A percentile compares a stretch with the other conserved stretches of the same genome.
These are phyloP conservation scores for Chondrostereum purpureum DNA, from an alignment of 1,284 basidiomycete species.

Conservation along the genomic window DNA sequence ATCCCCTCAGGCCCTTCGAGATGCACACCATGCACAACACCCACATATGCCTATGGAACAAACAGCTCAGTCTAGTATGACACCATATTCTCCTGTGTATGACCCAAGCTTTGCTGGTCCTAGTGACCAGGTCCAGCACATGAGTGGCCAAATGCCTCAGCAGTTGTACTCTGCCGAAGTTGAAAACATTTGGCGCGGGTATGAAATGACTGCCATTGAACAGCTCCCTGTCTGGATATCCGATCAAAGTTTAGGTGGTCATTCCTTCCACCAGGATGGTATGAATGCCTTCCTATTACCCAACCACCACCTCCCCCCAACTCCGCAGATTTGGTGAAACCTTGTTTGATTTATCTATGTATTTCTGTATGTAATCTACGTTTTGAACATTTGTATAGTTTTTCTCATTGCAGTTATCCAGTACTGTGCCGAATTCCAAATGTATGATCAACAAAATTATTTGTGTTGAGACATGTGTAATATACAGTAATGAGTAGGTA, in stretches of 20 bases:
- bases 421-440: too few species aligned
- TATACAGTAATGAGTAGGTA: too few species aligned
- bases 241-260: conserved; percentile 71
- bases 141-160: conserved; percentile 19
- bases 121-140: conserved; percentile 22
- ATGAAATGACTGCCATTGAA: conserved; percentile 62
- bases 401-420: neutral
- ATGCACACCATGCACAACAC: conserved; percentile 36
- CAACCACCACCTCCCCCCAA: conserved; percentile 59
- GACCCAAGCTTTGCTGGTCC: conserved; percentile 27
- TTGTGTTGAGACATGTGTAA: too few species aligned
- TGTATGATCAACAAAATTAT: too few species aligned
- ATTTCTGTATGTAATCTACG: conserved; percentile 2
- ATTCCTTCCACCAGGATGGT: conserved; percentile 67
- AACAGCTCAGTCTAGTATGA: conserved; percentile 15
- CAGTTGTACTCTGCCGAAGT: conserved; percentile 42
- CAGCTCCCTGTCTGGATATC: conserved; percentile 79
- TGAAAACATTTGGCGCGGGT: conserved; percentile 70
- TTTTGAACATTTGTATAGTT: neutral
- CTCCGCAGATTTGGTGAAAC: conserved; percentile 67
- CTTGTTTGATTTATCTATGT: neutral
- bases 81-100: conserved; percentile 40
- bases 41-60: conserved; percentile 32
- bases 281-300: conserved; percentile 80
- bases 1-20: conserved; percentile 51